Conservation (phyloP, 73 alveolate genomes). For the Paramecium bursaria region DNA sequence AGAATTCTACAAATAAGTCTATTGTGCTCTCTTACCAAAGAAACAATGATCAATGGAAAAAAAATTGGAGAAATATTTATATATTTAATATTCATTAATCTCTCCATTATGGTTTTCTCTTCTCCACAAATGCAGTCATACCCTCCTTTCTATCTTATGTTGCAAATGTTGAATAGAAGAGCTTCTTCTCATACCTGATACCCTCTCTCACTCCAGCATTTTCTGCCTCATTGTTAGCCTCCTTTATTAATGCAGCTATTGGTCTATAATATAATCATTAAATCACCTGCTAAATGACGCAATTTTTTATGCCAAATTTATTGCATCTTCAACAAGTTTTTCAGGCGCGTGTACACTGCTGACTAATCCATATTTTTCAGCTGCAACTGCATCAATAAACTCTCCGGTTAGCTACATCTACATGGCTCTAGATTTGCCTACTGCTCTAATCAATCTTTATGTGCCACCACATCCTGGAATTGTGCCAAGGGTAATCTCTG, state of each 20-base stretch:
- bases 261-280: conserved; percentile 63
- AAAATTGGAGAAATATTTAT: neutral
- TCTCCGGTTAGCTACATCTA: conserved; percentile 95
- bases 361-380: conserved; percentile 92
- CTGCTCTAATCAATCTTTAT: conserved; percentile 95
- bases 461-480: conserved; percentile 99
- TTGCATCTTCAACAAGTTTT: conserved; percentile 86
- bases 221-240: conserved; percentile 91
- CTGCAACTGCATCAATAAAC: conserved; percentile 93
- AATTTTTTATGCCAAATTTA: conserved; percentile 88
- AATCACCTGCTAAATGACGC: conserved; percentile 79
- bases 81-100: conserved; percentile 72
- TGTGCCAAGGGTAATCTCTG: conserved; percentile 96
- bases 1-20: conserved; percentile 41
- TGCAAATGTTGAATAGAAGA: conserved; percentile 96
- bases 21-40: conserved; percentile 44
- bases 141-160: conserved; percentile 96
- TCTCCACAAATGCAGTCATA: conserved; percentile 95
- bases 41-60: conserved; percentile 4
- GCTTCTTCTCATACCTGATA: conserved; percentile 87
- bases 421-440: conserved; percentile 98
- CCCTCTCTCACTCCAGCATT: conserved; percentile 92
- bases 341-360: conserved; percentile 85
- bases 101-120: conserved; percentile 87
- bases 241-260: conserved; percentile 89